Evolutionary conservation across 768 basidiomycete species (phyloP).

Genomic region (Boletus eberwhitei): DNA sequence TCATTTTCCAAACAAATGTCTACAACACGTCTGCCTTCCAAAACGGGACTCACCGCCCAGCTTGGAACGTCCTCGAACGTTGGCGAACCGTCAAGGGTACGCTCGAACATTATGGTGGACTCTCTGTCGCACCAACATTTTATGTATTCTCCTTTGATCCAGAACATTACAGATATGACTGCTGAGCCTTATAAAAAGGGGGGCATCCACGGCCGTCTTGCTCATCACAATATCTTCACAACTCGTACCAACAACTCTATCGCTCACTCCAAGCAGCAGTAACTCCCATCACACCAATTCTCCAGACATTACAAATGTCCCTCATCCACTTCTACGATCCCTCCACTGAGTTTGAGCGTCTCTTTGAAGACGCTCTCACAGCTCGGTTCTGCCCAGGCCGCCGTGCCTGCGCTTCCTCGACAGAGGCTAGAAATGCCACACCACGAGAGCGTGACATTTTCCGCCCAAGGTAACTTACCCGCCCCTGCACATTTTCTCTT

Average conservation of each 20-base stretch:
- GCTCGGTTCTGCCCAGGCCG: constrained; percentile 12
- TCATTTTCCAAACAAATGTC: not conserved
- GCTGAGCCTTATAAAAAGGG: constrained; percentile 2
- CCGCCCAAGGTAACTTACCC: constrained; percentile 19
- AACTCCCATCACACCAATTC: not conserved
- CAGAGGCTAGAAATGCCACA: not conserved
- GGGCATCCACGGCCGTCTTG: too few relatives aligned
- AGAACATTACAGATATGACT: not conserved
- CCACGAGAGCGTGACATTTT: not conserved
- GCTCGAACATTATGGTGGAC: not conserved
- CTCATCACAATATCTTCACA: not conserved
- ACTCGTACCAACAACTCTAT: not conserved
- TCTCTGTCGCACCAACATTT: not conserved
- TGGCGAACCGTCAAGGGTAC: not conserved
- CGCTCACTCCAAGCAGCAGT: not conserved
- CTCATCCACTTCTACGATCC: not conserved
- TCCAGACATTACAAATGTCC: not conserved
- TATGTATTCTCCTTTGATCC: not conserved
- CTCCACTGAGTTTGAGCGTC: constrained; percentile 1
- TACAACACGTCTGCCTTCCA: not conserved
- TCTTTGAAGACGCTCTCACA: constrained; percentile 22
- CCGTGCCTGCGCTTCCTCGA: not conserved
- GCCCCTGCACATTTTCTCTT: not conserved
- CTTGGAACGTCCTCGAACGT: constrained; percentile 13
- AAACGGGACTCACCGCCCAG: constrained; percentile 4